These are phyloP conservation scores for Camellia oleifera DNA, from an alignment of 179 eudicot genomes.

Conservation along the genomic window DNA sequence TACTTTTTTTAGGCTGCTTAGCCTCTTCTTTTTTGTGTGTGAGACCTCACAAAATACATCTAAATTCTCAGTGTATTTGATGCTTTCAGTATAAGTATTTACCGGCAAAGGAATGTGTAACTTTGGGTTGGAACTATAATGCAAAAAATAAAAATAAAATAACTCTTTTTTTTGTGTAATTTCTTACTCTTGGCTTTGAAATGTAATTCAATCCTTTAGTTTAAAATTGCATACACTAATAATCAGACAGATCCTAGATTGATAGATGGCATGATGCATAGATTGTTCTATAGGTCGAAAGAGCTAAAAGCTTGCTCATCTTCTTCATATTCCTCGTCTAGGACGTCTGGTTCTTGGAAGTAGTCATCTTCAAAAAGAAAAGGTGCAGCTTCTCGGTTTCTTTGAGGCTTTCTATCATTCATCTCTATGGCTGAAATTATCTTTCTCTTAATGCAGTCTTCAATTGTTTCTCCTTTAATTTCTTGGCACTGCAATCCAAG, in stretches of 20 bases:
- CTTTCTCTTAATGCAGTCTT: constrained; percentile 58
- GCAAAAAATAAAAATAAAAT: background rate
- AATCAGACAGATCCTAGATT: background rate
- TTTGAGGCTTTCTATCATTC: constrained; percentile 51
- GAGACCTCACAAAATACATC: background rate
- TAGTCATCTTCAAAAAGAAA: constrained; percentile 54
- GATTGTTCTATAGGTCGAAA: constrained; percentile 32
- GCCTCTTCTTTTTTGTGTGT: background rate
- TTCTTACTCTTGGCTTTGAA: background rate
- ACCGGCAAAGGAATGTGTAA: background rate
- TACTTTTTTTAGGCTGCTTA: background rate
- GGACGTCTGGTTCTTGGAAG: constrained; percentile 34
- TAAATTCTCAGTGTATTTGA: background rate
- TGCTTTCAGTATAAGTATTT: background rate
- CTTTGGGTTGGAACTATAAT: background rate
- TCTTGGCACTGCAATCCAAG: constrained; percentile 56
- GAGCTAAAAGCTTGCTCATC: constrained; percentile 46
- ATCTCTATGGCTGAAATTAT: constrained; percentile 51
- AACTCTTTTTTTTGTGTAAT: background rate
- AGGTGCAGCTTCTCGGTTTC: constrained; percentile 43
- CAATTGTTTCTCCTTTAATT: constrained; percentile 35
- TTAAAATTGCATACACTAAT: background rate
- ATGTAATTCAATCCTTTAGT: background rate
- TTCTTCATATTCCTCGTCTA: constrained; percentile 46
- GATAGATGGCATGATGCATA: background rate